A percentile compares a stretch with the other conserved stretches of the same genome.
Conservation (phyloP, 129 eudicot genomes). For the Deinandra increscens region DNA sequence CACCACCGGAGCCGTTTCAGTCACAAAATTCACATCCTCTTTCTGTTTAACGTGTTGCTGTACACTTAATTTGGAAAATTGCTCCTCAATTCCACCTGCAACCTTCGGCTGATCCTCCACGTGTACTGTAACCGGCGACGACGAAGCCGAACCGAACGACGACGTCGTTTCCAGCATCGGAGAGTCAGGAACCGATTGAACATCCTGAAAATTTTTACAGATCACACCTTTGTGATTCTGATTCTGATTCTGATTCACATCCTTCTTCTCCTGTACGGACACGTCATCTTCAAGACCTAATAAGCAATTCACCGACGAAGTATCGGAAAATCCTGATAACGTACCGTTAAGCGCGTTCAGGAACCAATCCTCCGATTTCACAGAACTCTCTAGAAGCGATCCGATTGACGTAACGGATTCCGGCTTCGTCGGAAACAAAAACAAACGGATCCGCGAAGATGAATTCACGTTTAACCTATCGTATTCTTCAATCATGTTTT, state of each 20-base stretch:
- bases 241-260: too few relatives aligned
- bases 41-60: slow-evolving; percentile 17
- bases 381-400: slow-evolving; percentile 46
- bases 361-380: slow-evolving; percentile 53
- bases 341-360: slow-evolving; percentile 51
- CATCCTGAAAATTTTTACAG: slow-evolving; percentile 38
- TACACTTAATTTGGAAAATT: background rate
- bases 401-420: slow-evolving; percentile 32
- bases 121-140: slow-evolving; percentile 57
- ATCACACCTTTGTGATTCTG: slow-evolving; percentile 21
- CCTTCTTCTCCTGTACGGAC: slow-evolving; percentile 21
- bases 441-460: slow-evolving; percentile 24
- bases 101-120: slow-evolving; percentile 33
- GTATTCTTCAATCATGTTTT: slow-evolving; percentile 83
- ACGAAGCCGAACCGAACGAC: slow-evolving; percentile 71
- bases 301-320: slow-evolving; percentile 64
- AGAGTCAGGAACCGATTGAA: slow-evolving; percentile 68
- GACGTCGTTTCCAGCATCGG: slow-evolving; percentile 69
- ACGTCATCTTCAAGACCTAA: slow-evolving; percentile 51
- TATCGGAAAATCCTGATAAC: slow-evolving; percentile 50
- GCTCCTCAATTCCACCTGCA: too few relatives aligned
- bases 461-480: slow-evolving; percentile 16
- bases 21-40: slow-evolving; percentile 48
- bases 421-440: slow-evolving; percentile 26
- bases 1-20: slow-evolving; percentile 34